These are phyloP conservation scores for Tinospora cordifolia DNA, from an alignment of 164 flowering plant species.

Conservation along the genomic window DNA sequence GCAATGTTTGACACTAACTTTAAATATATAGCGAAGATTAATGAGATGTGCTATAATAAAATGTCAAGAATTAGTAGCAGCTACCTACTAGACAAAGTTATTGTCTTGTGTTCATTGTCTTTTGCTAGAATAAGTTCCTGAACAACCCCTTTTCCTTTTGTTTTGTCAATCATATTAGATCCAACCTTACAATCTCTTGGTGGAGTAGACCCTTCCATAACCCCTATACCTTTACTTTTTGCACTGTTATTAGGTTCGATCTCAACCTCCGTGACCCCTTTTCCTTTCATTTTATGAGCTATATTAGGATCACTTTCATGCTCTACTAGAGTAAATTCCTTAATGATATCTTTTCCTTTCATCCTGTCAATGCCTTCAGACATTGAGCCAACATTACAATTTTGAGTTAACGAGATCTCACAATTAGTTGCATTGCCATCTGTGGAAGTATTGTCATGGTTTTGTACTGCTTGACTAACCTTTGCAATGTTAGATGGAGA, in stretches of 20 bases:
- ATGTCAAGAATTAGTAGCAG: neutral
- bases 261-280: constrained; percentile 25
- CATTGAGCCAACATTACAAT: constrained; percentile 23
- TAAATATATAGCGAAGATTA: neutral
- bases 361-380: constrained; percentile 24
- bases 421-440: constrained; percentile 17
- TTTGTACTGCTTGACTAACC: constrained; percentile 31
- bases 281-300: constrained; percentile 37
- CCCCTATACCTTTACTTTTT: too few species aligned
- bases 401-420: constrained; percentile 11
- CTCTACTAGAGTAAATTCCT: neutral
- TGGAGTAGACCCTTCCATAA: too few species aligned
- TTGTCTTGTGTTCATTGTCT: constrained; percentile 16
- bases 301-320: neutral
- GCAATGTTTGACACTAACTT: neutral
- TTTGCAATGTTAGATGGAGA: constrained; percentile 67
- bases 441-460: constrained; percentile 5
- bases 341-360: neutral
- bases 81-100: constrained; percentile 34
- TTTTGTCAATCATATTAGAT: neutral
- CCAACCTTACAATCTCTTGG: too few species aligned
- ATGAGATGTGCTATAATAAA: neutral
- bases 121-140: constrained; percentile 11
- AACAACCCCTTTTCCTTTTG: neutral
- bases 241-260: neutral